Evolutionary conservation across 352 stramenopile genomes (phyloP).

Genomic region (Phytopythium helicoides): DNA sequence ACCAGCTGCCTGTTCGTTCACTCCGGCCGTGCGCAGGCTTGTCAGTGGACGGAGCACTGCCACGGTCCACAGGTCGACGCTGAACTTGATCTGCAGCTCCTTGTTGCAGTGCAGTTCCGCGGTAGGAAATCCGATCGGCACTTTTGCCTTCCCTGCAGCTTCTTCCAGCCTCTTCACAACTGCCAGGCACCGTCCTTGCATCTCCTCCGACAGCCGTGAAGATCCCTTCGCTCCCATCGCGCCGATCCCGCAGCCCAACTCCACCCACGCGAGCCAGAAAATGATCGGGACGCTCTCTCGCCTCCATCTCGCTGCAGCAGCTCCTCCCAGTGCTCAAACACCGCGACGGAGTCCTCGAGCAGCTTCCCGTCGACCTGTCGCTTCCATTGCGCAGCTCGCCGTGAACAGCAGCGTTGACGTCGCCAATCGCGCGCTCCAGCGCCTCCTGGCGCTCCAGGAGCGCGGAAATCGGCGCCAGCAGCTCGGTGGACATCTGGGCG

Average conservation of each 20-base stretch:
- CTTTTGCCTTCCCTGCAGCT: background rate
- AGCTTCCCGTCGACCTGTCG: too few species aligned
- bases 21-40: background rate
- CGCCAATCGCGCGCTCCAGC: too few species aligned
- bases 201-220: background rate
- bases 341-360: constrained; percentile 1
- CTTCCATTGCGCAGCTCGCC: too few species aligned
- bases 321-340: constrained; percentile 23
- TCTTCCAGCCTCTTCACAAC: background rate
- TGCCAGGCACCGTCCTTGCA: background rate
- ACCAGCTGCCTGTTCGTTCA: constrained; percentile 1
- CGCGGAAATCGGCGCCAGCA: too few species aligned
- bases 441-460: too few species aligned
- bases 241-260: constrained; percentile 23
- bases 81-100: constrained; percentile 20
- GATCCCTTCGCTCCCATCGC: constrained; percentile 3
- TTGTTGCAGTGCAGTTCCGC: constrained; percentile 15
- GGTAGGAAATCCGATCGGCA: constrained; percentile 13
- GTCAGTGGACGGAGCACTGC: constrained; percentile 15
- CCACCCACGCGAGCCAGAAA: constrained; percentile 30
- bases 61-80: constrained; percentile 19
- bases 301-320: background rate
- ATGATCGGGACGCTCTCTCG: constrained; percentile 3
- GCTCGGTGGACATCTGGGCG: too few species aligned
- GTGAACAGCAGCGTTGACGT: too few species aligned